These are phyloP conservation scores for Yarrowia sp. DNA, from an alignment of 805 yeast genomes.

Conservation along the genomic window DNA sequence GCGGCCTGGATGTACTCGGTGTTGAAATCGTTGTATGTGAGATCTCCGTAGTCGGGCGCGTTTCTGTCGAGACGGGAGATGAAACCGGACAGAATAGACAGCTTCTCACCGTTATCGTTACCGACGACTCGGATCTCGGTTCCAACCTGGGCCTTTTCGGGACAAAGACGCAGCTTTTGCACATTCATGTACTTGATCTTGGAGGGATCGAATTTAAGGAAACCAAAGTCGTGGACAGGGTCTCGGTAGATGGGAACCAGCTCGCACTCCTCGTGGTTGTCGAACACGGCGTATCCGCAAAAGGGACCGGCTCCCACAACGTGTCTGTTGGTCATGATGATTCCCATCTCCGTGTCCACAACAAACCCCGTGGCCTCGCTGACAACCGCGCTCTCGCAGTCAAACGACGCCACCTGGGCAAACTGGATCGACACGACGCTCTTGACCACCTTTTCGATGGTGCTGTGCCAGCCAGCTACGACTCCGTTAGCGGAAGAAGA, in stretches of 20 bases:
- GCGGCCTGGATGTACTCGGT: conserved; percentile 96
- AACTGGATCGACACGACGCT: conserved; percentile 90
- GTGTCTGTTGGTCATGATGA: conserved; percentile 89
- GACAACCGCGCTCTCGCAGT: conserved; percentile 79
- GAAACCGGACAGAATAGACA: conserved; percentile 87
- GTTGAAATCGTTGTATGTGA: conserved; percentile 90
- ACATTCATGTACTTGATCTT: conserved; percentile 76
- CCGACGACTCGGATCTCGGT: conserved; percentile 94
- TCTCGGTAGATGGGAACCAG: conserved; percentile 88
- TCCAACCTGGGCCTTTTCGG: conserved; percentile 89
- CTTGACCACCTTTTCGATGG: conserved; percentile 80
- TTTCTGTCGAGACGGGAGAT: conserved; percentile 84
- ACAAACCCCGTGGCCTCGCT: conserved; percentile 94
- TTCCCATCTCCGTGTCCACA: conserved; percentile 81
- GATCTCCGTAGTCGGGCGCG: conserved; percentile 90
- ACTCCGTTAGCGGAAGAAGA: conserved; percentile 41
- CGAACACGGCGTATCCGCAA: conserved; percentile 88
- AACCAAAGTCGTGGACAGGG: conserved; percentile 95
- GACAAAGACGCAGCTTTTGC: conserved; percentile 69
- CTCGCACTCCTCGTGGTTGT: conserved; percentile 91
- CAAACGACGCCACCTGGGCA: conserved; percentile 84
- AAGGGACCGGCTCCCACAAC: conserved; percentile 97
- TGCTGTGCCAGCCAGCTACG: conserved; percentile 70
- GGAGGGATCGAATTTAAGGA: conserved; percentile 76
- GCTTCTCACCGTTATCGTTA: conserved; percentile 94